Conservation (phyloP, 2,329 filamentous ascomycete genomes). For the Pseudocercospora fuligena region DNA sequence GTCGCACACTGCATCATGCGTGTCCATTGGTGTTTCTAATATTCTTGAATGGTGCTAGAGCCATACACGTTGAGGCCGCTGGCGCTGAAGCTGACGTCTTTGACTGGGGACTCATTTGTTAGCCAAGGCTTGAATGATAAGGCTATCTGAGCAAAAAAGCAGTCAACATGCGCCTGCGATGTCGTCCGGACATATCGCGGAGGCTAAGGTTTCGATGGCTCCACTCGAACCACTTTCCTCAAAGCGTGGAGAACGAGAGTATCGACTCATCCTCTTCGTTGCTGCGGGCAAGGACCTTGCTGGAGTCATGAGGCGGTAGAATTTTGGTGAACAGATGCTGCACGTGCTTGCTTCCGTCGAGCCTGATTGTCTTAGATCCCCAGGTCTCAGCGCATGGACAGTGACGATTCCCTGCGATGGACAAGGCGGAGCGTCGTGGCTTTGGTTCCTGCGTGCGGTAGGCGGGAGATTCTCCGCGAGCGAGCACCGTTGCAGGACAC, state of each 20-base stretch:
- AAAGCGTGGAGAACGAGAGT: not conserved
- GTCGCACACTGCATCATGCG: not conserved
- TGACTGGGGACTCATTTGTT: not conserved
- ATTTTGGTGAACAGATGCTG: not conserved
- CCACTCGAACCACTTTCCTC: constrained; percentile 3
- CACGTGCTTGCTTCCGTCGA: not conserved
- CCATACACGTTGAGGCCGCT: not conserved
- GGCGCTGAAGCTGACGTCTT: constrained; percentile 1
- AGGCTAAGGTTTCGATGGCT: constrained; percentile 3
- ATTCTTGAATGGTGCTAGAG: not conserved
- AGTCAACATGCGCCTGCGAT: not conserved
- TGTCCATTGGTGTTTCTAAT: not conserved
- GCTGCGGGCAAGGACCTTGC: not conserved
- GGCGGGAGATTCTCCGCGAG: constrained; percentile 7
- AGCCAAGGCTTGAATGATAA: constrained; percentile 6
- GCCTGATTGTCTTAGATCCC: not conserved
- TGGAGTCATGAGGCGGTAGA: not conserved
- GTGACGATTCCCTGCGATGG: not conserved
- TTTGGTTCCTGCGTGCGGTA: constrained; percentile 4
- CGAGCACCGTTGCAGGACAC: not conserved
- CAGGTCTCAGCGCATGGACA: not conserved
- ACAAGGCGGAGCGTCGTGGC: not conserved
- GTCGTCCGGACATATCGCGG: constrained; percentile 4
- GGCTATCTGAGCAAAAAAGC: constrained; percentile 2
- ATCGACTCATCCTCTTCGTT: not conserved